These are phyloP conservation scores for Lophiostoma macrostomum DNA, from an alignment of 495 filamentous ascomycete genomes.

Conservation along the genomic window DNA sequence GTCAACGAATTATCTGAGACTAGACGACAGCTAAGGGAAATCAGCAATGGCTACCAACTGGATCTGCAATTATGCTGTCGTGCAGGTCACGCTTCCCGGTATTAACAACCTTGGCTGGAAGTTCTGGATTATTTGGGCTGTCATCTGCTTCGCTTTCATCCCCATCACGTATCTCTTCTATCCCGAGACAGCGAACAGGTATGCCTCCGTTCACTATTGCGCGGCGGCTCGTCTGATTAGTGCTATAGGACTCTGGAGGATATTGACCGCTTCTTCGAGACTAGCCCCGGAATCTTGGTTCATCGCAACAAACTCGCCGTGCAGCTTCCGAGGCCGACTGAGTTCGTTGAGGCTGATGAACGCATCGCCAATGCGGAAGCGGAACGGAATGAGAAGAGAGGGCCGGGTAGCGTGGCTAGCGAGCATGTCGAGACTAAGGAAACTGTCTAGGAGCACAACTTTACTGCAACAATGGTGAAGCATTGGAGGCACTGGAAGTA, in stretches of 20 bases:
- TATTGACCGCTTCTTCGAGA: slow-evolving; percentile 39
- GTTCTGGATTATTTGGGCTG: slow-evolving; percentile 41
- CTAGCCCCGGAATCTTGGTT: slow-evolving; percentile 33
- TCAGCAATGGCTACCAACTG: slow-evolving; percentile 35
- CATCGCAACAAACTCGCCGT: slow-evolving; percentile 34
- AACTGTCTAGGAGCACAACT: slow-evolving; percentile 2
- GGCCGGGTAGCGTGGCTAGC: slow-evolving; percentile 6
- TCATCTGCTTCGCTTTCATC: slow-evolving; percentile 36
- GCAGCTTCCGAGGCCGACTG: slow-evolving; percentile 32
- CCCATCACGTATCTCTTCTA: slow-evolving; percentile 40
- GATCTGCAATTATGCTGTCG: slow-evolving; percentile 30
- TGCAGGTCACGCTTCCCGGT: slow-evolving; percentile 39
- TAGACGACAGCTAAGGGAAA: not conserved
- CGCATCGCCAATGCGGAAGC: slow-evolving; percentile 31
- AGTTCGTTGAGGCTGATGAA: slow-evolving; percentile 38
- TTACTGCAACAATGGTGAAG: not conserved
- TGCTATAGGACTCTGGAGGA: slow-evolving; percentile 37
- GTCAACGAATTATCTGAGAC: slow-evolving; percentile 4
- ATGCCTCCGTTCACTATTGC: not conserved
- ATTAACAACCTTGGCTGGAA: slow-evolving; percentile 37
- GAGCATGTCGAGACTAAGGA: slow-evolving; percentile 25
- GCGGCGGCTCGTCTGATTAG: not conserved
- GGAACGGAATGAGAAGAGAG: slow-evolving; percentile 9
- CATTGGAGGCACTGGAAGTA: not conserved
- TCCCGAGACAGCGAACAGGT: slow-evolving; percentile 39